A percentile compares a stretch with the other conserved stretches of the same genome.
phyloP scores from a whole-genome alignment of 176 grass and related monocot species.

The Panicum miliaceum region DNA sequence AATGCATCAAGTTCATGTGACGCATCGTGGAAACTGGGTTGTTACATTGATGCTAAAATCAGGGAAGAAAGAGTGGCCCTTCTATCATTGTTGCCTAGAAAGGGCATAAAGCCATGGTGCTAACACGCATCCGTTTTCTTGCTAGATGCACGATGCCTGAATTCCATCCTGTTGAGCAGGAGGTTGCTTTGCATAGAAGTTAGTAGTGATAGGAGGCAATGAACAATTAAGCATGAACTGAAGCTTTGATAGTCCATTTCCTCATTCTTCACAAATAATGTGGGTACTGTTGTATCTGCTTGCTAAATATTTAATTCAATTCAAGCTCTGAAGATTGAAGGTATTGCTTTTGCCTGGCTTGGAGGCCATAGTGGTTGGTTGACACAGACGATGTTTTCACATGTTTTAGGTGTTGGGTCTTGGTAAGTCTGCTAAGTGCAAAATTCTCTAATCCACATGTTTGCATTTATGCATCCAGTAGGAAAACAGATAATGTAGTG shows the following conservation, averaged over 20 bases:
- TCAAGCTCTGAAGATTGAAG: background rate
- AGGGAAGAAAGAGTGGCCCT: background rate
- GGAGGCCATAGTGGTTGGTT: background rate
- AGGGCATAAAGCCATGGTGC: no score
- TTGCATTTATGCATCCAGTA: background rate
- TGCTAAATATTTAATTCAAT: background rate
- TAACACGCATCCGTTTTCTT: no score
- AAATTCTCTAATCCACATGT: background rate
- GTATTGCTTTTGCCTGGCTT: background rate
- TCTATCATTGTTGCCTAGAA: background rate
- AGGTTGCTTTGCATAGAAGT: background rate
- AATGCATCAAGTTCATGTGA: background rate
- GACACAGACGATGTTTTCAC: background rate
- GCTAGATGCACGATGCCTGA: no score
- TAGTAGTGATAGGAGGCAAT: background rate
- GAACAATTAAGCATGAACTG: background rate
- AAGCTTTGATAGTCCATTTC: background rate
- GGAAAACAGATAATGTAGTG: background rate
- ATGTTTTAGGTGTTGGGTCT: background rate
- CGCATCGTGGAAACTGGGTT: background rate
- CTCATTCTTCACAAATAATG: background rate
- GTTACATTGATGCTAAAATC: background rate
- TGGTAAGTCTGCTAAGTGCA: background rate
- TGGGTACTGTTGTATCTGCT: background rate
- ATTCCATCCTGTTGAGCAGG: no score